Conservation (phyloP, 2,329 filamentous ascomycete genomes). For the Fusarium zealandicum region DNA sequence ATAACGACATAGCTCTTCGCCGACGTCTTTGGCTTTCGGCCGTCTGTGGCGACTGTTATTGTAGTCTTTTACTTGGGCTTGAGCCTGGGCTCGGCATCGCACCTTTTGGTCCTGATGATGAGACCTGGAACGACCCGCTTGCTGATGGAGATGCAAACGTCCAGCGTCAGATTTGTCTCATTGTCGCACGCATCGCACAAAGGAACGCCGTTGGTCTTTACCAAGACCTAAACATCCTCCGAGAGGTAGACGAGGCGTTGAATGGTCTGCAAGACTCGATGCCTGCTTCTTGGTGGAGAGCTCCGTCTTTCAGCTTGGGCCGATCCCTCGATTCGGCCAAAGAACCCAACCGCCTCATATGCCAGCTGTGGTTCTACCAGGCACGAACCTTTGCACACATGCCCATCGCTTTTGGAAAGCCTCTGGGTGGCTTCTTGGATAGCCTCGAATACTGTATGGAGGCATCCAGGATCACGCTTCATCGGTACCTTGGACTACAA, state of each 20-base stretch:
- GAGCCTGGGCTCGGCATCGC: slow-evolving; percentile 14
- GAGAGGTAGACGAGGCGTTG: slow-evolving; percentile 8
- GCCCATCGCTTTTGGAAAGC: slow-evolving; percentile 14
- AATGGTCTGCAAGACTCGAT: slow-evolving; percentile 7
- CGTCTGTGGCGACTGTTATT: slow-evolving; percentile 22
- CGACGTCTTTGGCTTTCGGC: slow-evolving; percentile 22
- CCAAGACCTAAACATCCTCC: background rate
- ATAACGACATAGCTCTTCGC: slow-evolving; percentile 1
- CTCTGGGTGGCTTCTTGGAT: background rate
- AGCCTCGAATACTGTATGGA: slow-evolving; percentile 19
- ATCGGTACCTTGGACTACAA: slow-evolving; percentile 16
- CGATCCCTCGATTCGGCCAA: slow-evolving; percentile 11
- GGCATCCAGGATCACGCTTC: slow-evolving; percentile 19
- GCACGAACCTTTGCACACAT: slow-evolving; percentile 14
- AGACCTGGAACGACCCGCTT: slow-evolving; percentile 13
- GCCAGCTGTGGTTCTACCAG: slow-evolving; percentile 26
- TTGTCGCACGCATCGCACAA: slow-evolving; percentile 19
- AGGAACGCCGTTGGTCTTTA: slow-evolving; percentile 15
- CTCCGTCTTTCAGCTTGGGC: slow-evolving; percentile 10
- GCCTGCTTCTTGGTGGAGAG: slow-evolving; percentile 21
- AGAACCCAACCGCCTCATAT: slow-evolving; percentile 16
- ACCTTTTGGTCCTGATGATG: slow-evolving; percentile 12
- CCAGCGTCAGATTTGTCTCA: slow-evolving; percentile 14
- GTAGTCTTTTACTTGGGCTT: slow-evolving; percentile 21
- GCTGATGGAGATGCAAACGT: slow-evolving; percentile 13